phyloP scores from a whole-genome alignment of 1,284 basidiomycete genomes.

The Meripilus lineatus region DNA sequence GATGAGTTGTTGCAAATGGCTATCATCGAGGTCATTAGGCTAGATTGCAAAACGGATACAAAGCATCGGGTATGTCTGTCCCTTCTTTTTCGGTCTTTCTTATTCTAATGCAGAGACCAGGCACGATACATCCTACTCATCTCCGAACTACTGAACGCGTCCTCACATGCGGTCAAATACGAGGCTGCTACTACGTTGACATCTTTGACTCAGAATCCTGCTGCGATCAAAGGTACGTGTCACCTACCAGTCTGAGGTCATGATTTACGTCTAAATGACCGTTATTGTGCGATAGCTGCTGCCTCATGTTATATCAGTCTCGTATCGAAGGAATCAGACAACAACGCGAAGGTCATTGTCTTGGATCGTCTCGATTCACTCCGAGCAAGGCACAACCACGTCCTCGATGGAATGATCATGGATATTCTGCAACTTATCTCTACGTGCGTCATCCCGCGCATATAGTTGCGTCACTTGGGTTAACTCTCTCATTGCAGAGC shows the following conservation, averaged over 20 bases:
- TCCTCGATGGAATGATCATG: constrained; percentile 92
- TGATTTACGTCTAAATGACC: background rate
- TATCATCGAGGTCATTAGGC: constrained; percentile 91
- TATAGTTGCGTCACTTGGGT: too few relatives aligned
- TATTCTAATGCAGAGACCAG: constrained; percentile 34
- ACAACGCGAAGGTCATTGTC: constrained; percentile 99
- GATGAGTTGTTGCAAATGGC: constrained; percentile 97
- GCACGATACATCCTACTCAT: constrained; percentile 91
- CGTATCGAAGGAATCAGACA: constrained; percentile 94
- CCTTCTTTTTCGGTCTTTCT: background rate
- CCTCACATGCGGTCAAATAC: constrained; percentile 96
- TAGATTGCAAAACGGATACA: constrained; percentile 86
- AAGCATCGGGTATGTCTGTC: constrained; percentile 60
- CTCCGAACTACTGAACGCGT: constrained; percentile 89
- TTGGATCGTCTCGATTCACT: constrained; percentile 88
- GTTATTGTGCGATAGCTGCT: constrained; percentile 64
- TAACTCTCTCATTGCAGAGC: constrained; percentile 50
- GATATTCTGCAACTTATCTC: constrained; percentile 91
- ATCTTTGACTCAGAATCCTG: constrained; percentile 92
- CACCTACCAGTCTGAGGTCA: background rate
- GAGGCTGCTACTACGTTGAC: constrained; percentile 97
- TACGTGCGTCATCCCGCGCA: too few relatives aligned
- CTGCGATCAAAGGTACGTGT: constrained; percentile 85
- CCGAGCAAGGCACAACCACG: constrained; percentile 84
- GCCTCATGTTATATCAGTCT: constrained; percentile 89